These are phyloP conservation scores for Silene conica DNA, from an alignment of 148 eudicot genomes.

Conservation along the genomic window DNA sequence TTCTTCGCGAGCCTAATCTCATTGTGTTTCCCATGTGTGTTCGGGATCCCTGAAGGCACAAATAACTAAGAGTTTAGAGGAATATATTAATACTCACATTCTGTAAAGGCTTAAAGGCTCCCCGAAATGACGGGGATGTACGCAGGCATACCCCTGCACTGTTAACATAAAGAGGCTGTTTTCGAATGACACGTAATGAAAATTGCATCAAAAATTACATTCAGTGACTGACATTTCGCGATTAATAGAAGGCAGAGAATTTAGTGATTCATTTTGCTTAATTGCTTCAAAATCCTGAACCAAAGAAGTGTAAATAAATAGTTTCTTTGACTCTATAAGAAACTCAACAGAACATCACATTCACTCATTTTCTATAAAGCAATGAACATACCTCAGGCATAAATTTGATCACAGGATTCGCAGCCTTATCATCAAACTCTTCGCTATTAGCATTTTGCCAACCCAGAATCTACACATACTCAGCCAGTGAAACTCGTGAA, in stretches of 20 bases:
- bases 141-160: no score
- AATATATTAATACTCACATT: neutral
- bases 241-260: no score
- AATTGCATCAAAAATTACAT: no score
- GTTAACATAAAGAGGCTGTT: no score
- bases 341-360: no score
- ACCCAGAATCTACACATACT: slow-evolving; percentile 54
- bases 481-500: slow-evolving; percentile 1
- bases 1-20: slow-evolving; percentile 89
- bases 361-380: neutral
- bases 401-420: slow-evolving; percentile 74
- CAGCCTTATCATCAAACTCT: slow-evolving; percentile 56
- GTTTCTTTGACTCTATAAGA: no score
- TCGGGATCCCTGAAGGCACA: slow-evolving; percentile 63
- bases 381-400: slow-evolving; percentile 82
- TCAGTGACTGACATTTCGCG: no score
- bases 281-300: no score
- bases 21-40: slow-evolving; percentile 94
- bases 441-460: slow-evolving; percentile 68
- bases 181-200: no score
- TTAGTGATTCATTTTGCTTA: no score
- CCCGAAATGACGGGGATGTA: no score
- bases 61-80: neutral
- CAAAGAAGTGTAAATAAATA: no score
- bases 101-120: neutral